These are phyloP conservation scores for Dactylis glomerata DNA, from an alignment of 176 grass and related monocot species.

Conservation along the genomic window DNA sequence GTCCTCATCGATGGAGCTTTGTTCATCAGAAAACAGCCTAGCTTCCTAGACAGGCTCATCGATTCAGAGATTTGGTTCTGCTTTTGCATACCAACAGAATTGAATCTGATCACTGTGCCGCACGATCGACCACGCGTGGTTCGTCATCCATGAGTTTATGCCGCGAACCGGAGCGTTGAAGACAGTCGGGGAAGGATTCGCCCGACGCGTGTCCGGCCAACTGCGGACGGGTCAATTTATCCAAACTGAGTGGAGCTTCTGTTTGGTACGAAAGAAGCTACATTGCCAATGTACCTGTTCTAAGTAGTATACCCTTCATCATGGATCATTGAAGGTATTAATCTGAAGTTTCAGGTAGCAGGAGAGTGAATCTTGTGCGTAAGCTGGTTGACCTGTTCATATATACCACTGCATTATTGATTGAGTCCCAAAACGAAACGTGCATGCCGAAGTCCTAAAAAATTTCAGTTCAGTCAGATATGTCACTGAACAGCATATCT, in stretches of 20 bases:
- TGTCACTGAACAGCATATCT: slow-evolving; percentile 15
- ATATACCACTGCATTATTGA: neutral
- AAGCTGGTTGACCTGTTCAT: neutral
- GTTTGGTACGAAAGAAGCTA: neutral
- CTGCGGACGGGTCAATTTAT: slow-evolving; percentile 7
- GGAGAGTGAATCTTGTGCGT: neutral
- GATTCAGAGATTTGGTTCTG: slow-evolving; percentile 20
- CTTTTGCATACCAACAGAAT: slow-evolving; percentile 27
- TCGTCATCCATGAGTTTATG: slow-evolving; percentile 1
- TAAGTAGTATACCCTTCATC: too few relatives aligned
- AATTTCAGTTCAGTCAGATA: slow-evolving; percentile 2
- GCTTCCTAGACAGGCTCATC: neutral
- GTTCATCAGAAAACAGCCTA: neutral
- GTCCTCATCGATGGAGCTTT: neutral
- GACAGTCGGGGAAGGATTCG: neutral
- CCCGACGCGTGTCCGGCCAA: neutral
- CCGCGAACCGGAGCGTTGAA: neutral
- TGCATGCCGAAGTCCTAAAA: neutral
- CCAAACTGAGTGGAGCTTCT: neutral
- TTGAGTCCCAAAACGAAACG: neutral
- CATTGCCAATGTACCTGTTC: too few relatives aligned
- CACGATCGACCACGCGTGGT: neutral
- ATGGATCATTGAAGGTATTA: neutral
- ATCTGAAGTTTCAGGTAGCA: neutral
- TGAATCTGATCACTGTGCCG: neutral